phyloP scores from a whole-genome alignment of 352 stramenopile genomes.

The Globisporangium cylindrosporum region DNA sequence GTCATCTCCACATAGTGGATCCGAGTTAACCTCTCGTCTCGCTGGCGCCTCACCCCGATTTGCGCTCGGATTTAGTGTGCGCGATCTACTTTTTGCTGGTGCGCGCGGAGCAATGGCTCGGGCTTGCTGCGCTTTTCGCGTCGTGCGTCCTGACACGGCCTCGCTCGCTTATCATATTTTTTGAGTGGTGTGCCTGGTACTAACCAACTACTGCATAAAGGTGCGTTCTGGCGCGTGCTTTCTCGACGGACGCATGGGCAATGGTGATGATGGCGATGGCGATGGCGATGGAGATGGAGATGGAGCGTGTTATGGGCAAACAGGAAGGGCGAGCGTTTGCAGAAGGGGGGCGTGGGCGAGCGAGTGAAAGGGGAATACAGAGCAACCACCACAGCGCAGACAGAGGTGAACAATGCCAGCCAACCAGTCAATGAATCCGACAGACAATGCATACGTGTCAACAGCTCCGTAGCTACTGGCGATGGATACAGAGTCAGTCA shows the following conservation, averaged over 20 bases:
- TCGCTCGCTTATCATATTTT: constrained; percentile 38
- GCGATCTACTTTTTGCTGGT: constrained; percentile 6
- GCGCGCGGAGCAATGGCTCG: constrained; percentile 2
- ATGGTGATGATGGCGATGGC: background rate
- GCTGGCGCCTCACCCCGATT: background rate
- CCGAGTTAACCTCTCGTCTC: background rate
- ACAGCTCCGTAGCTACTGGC: background rate
- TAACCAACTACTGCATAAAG: constrained; percentile 41
- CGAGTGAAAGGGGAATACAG: background rate
- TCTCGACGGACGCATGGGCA: background rate
- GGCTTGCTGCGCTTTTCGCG: constrained; percentile 7
- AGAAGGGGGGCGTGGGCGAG: background rate
- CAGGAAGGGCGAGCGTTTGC: background rate
- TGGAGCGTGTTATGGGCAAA: background rate
- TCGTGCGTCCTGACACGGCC: background rate
- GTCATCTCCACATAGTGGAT: background rate
- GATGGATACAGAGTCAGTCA: background rate
- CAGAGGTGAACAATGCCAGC: background rate
- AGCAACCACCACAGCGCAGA: background rate
- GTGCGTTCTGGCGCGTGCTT: constrained; percentile 14
- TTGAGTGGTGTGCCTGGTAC: constrained; percentile 74
- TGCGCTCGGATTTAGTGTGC: constrained; percentile 3
- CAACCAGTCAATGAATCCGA: background rate
- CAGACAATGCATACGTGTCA: background rate
- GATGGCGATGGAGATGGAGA: background rate